Evolutionary conservation across 805 yeast genomes (phyloP).

Genomic region (Teunomyces kruisii): DNA sequence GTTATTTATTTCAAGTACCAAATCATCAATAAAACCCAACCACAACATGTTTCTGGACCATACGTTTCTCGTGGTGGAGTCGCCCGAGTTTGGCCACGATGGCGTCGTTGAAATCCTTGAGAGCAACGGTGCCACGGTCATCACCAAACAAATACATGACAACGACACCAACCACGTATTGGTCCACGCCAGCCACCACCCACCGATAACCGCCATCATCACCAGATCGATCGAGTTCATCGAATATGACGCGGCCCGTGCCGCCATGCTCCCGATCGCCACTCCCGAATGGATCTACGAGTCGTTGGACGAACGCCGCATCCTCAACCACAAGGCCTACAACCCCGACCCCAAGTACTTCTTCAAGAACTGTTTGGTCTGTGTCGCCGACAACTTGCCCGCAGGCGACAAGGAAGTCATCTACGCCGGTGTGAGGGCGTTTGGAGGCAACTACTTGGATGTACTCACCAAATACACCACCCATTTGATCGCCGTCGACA

Average conservation of each 20-base stretch:
- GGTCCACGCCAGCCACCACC: too few species aligned
- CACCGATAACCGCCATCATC: slow-evolving; percentile 50
- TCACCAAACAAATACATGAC: slow-evolving; percentile 18
- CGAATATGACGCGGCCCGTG: slow-evolving; percentile 46
- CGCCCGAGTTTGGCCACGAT: slow-evolving; percentile 13
- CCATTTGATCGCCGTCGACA: slow-evolving; percentile 64
- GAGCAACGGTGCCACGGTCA: slow-evolving; percentile 20
- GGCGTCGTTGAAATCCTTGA: slow-evolving; percentile 15
- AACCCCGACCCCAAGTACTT: slow-evolving; percentile 72
- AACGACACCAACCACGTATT: slow-evolving; percentile 19
- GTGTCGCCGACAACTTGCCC: slow-evolving; percentile 56
- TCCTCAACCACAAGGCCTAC: slow-evolving; percentile 55
- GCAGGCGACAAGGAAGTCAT: slow-evolving; percentile 65
- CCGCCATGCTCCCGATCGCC: slow-evolving; percentile 64
- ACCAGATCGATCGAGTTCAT: slow-evolving; percentile 52
- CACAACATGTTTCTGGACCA: slow-evolving; percentile 18
- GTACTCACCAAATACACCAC: slow-evolving; percentile 69
- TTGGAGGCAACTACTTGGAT: slow-evolving; percentile 76
- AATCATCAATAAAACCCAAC: not conserved
- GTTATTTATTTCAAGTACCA: not conserved
- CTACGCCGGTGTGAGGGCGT: slow-evolving; percentile 62
- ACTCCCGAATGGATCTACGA: slow-evolving; percentile 60
- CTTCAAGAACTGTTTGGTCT: slow-evolving; percentile 59
- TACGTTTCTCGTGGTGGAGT: slow-evolving; percentile 20
- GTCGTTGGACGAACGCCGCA: slow-evolving; percentile 39